Conservation (phyloP, 305 asterid genomes). For the Fraxinus sp. region DNA sequence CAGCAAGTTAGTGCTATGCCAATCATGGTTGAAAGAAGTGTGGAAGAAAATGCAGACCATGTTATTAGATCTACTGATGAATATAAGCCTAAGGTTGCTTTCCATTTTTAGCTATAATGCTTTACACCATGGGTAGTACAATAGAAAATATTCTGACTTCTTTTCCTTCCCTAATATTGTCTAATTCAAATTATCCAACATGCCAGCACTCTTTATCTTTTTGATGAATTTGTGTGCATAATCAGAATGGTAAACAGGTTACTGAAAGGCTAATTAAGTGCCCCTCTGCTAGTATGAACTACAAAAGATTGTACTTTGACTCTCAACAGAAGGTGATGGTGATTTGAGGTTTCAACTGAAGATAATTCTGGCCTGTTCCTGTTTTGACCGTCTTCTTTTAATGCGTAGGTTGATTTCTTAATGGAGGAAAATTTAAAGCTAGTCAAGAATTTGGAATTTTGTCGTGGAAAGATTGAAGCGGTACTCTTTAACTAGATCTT, state of each 20-base stretch:
- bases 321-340: constrained; percentile 47
- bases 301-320: constrained; percentile 40
- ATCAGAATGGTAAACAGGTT: constrained; percentile 27
- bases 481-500: constrained; percentile 28
- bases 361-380: neutral
- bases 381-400: neutral
- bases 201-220: neutral
- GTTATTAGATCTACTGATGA: constrained; percentile 29
- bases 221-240: neutral
- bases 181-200: neutral
- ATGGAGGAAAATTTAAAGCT: constrained; percentile 37
- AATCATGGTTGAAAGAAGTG: neutral
- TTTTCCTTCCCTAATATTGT: neutral
- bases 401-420: constrained; percentile 44
- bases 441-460: constrained; percentile 39
- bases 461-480: constrained; percentile 47
- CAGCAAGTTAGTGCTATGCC: constrained; percentile 11
- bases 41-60: constrained; percentile 37
- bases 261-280: constrained; percentile 8
- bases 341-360: neutral
- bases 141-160: neutral
- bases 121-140: neutral
- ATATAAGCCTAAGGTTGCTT: constrained; percentile 35
- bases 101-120: neutral
- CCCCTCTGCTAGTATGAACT: constrained; percentile 23